Evolutionary conservation across 2,329 filamentous ascomycete genomes (phyloP).

Genomic region (Sporothrix globosa): DNA sequence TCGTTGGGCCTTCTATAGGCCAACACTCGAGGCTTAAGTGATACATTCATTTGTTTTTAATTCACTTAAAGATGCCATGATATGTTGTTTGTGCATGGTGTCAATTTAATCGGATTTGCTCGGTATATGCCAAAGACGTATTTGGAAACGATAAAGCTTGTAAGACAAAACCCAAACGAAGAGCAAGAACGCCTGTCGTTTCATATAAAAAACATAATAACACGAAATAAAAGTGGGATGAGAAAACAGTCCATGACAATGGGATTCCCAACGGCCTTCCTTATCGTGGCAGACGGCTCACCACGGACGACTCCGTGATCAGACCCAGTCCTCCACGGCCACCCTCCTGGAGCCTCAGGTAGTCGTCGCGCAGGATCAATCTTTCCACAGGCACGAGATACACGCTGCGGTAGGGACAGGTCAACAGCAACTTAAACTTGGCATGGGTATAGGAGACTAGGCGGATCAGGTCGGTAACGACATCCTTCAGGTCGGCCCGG

Average conservation of each 20-base stretch:
- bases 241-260: not conserved
- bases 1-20: too few relatives aligned
- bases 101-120: not conserved
- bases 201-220: not conserved
- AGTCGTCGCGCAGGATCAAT: not conserved
- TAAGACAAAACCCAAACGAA: not conserved
- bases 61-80: too few relatives aligned
- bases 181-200: not conserved
- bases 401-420: conserved; percentile 22
- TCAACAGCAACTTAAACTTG: conserved; percentile 17
- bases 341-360: not conserved
- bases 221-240: too few relatives aligned
- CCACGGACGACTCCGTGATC: not conserved
- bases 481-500: not conserved
- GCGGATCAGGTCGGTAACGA: not conserved
- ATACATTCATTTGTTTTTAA: too few relatives aligned
- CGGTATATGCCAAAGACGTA: not conserved
- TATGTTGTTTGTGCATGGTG: too few relatives aligned
- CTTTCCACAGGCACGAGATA: not conserved
- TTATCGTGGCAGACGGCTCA: not conserved
- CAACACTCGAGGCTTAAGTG: too few relatives aligned
- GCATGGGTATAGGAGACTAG: not conserved
- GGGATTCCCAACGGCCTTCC: not conserved
- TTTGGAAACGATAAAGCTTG: not conserved
- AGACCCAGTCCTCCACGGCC: not conserved